Evolutionary conservation across 1,284 basidiomycete genomes (phyloP).

Genomic region (Heterobasidion irregulare): DNA sequence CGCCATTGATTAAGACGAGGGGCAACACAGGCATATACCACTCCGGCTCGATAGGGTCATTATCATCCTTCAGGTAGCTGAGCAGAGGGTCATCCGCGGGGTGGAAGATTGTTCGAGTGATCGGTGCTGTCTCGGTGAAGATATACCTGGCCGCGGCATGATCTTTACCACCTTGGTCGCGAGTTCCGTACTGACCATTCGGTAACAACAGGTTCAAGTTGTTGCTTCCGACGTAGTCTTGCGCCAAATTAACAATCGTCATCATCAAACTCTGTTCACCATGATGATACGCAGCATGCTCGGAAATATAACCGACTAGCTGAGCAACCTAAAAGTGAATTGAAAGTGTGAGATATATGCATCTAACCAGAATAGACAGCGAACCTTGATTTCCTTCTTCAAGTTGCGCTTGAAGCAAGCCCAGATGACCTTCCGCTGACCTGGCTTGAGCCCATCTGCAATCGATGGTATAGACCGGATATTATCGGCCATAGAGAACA

Average conservation of each 20-base stretch:
- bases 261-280: constrained; percentile 82
- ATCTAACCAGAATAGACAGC: constrained; percentile 1
- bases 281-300: constrained; percentile 96
- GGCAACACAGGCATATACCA: constrained; percentile 93
- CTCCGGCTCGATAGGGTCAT: constrained; percentile 85
- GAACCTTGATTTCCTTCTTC: constrained; percentile 85
- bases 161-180: constrained; percentile 87
- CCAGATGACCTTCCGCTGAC: constrained; percentile 96
- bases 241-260: constrained; percentile 93
- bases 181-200: constrained; percentile 96
- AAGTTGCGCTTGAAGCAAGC: constrained; percentile 93
- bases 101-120: constrained; percentile 80
- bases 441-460: constrained; percentile 96
- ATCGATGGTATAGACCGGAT: constrained; percentile 93
- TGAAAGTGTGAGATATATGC: not conserved
- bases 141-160: constrained; percentile 97
- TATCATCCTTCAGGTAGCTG: constrained; percentile 84
- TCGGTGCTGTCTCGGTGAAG: constrained; percentile 75
- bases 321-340: constrained; percentile 68
- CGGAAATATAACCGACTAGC: constrained; percentile 90
- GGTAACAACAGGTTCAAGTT: constrained; percentile 90
- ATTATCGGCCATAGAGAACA: constrained; percentile 99
- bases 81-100: constrained; percentile 82
- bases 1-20: constrained; percentile 88
- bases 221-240: constrained; percentile 94